Evolutionary conservation across 2,329 filamentous ascomycete genomes (phyloP).

Genomic region (Camptophora hylomeconis): DNA sequence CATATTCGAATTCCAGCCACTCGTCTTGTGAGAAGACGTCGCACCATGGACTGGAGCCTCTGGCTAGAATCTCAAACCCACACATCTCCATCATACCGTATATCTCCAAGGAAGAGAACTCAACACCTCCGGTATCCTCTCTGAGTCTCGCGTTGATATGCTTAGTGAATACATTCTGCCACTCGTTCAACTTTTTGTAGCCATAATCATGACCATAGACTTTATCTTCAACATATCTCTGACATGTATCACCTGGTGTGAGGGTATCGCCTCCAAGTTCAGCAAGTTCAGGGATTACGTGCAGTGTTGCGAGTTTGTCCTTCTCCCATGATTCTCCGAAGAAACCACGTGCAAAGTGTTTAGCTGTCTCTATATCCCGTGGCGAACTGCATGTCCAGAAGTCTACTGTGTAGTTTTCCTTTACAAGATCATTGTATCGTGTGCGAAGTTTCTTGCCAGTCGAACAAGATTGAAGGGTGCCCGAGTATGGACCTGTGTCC

Average conservation of each 20-base stretch:
- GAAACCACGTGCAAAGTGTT: slow-evolving; percentile 41
- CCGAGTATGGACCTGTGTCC: slow-evolving; percentile 42
- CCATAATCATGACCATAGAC: slow-evolving; percentile 38
- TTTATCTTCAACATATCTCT: slow-evolving; percentile 25
- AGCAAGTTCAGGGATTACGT: slow-evolving; percentile 39
- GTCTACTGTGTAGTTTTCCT: slow-evolving; percentile 16
- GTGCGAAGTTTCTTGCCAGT: slow-evolving; percentile 42
- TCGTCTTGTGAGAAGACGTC: slow-evolving; percentile 41
- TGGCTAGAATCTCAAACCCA: slow-evolving; percentile 43
- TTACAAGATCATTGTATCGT: slow-evolving; percentile 37
- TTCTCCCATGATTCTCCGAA: slow-evolving; percentile 38
- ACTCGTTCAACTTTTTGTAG: slow-evolving; percentile 32
- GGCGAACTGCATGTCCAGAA: slow-evolving; percentile 44
- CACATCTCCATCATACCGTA: slow-evolving; percentile 51
- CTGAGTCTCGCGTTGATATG: slow-evolving; percentile 33
- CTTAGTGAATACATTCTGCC: slow-evolving; percentile 35
- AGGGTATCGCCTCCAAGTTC: slow-evolving; percentile 41
- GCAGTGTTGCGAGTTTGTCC: slow-evolving; percentile 25
- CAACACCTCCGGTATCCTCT: slow-evolving; percentile 29
- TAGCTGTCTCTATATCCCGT: slow-evolving; percentile 44
- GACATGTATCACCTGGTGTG: slow-evolving; percentile 39
- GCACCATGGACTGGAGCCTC: slow-evolving; percentile 44
- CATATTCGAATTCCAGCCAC: slow-evolving; percentile 45
- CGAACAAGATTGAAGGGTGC: slow-evolving; percentile 39
- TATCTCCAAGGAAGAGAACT: slow-evolving; percentile 34